Percentiles rank a stretch among this genome's conserved stretches.
These are phyloP conservation scores for Cryptosporidium viatorum DNA, from an alignment of 169 alveolate species.

Conservation along the genomic window DNA sequence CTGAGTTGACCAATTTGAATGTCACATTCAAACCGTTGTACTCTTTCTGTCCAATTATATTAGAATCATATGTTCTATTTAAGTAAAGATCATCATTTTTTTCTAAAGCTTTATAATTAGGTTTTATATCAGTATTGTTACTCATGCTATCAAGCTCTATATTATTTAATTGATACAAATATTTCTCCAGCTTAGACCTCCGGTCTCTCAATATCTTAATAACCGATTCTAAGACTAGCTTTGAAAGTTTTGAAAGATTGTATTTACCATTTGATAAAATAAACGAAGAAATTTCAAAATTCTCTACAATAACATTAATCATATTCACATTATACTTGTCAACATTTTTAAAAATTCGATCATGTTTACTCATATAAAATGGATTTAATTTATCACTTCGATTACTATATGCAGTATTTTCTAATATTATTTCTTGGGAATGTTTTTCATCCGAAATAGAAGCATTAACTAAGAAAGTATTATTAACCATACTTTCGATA, in stretches of 20 bases:
- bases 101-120: background rate
- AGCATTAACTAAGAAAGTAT: background rate
- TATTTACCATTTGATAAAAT: slow-evolving; percentile 30
- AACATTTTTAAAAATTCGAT: background rate
- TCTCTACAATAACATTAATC: slow-evolving; percentile 25
- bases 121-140: background rate
- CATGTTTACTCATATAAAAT: background rate
- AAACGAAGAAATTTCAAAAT: slow-evolving; percentile 49
- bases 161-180: background rate
- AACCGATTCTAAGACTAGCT: background rate
- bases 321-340: slow-evolving; percentile 4
- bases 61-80: background rate
- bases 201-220: slow-evolving; percentile 3
- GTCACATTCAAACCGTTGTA: background rate
- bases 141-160: background rate
- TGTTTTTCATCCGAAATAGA: background rate
- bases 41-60: background rate
- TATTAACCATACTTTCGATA: background rate
- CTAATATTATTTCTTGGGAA: background rate
- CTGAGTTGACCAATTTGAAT: background rate
- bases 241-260: slow-evolving; percentile 20
- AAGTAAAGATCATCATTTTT: background rate
- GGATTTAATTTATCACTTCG: background rate
- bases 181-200: background rate
- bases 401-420: background rate